phyloP scores from a whole-genome alignment of 2,329 filamentous ascomycete species.

The Mycocentrospora acerina region DNA sequence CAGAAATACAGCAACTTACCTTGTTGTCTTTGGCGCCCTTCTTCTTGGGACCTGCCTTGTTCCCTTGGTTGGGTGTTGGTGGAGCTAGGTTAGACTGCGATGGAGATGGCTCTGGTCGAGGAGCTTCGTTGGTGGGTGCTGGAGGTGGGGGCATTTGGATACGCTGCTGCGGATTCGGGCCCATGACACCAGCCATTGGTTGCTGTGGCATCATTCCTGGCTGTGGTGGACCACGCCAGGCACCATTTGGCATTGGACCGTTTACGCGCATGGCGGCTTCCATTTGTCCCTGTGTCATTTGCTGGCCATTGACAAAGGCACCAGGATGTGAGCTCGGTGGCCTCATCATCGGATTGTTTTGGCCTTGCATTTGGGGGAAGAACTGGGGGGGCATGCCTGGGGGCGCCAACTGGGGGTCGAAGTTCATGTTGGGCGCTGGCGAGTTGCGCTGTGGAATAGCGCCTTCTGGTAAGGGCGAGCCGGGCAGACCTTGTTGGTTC shows the following conservation, averaged over 20 bases:
- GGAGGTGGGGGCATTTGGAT: conserved; percentile 57
- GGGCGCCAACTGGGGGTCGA: conserved; percentile 55
- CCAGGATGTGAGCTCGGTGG: conserved; percentile 48
- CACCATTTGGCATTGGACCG: conserved; percentile 42
- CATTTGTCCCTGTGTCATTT: conserved; percentile 62
- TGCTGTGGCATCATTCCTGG: conserved; percentile 59
- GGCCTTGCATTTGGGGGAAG: conserved; percentile 30
- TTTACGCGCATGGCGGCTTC: conserved; percentile 39
- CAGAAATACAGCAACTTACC: conserved; percentile 53
- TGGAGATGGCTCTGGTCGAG: conserved; percentile 51
- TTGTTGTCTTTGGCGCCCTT: conserved; percentile 70
- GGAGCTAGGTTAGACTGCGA: conserved; percentile 57
- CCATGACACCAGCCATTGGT: conserved; percentile 53
- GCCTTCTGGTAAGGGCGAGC: conserved; percentile 69
- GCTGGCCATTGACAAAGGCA: conserved; percentile 61
- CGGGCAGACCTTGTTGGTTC: conserved; percentile 65
- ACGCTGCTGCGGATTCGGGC: conserved; percentile 70
- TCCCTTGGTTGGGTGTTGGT: conserved; percentile 72
- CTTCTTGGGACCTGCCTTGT: conserved; percentile 77
- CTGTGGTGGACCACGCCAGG: conserved; percentile 38
- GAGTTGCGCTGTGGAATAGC: conserved; percentile 64
- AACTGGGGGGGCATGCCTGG: conserved; percentile 46
- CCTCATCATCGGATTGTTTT: conserved; percentile 56
- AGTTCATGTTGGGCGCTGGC: conserved; percentile 57
- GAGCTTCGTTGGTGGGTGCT: conserved; percentile 44